Base-by-base conservation (phyloP, 768 basidiomycete genomes). In the Galerina marginata region DNA sequence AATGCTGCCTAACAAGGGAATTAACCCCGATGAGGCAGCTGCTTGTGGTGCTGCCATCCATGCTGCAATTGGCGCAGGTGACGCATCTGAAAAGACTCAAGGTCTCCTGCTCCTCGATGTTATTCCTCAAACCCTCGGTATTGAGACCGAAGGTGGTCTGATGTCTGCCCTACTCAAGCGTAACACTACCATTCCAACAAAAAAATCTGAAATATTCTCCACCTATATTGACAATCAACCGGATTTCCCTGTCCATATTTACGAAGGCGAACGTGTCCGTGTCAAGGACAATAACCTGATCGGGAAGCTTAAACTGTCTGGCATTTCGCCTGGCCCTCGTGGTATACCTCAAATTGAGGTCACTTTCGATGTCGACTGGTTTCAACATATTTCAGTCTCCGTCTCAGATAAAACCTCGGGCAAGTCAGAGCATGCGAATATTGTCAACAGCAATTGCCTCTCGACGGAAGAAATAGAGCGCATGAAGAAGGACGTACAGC, bases 201-300 rank as follows among this genome's bases (percentile, higher is more conserved):
- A 96, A 82, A 98, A 97, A 82, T 95, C 96, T 6, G 95, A 98
- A 81, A 93, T 90, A 71, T 96, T 97, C 87, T 98, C 96, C 42
- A 98, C 96, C n/a, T 95, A 96, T 83, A 89, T 95, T 65, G 96
- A 97, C 83, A 97, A 98, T 82, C 95, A 98, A 75, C 95, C 96
- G 57, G 94, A 95, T 83, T 95, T 99, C 48, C 87, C 96, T 71
- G 97, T 99, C 76, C 95, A 97, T 74, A 95, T 98, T 38, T 97
- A 87, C 79, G 96, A 99, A 83, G 96, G 96, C 77, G 95, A 97
- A 76, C 94, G 95, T 83, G 93, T 95, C 36, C 92, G 95, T 71
- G 97, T 95, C 61, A 96, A 96, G 83, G 96, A 98, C 81, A 98
- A 98, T 85, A 97, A 97, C 82, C 76, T 95, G 36, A 92, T 99